A percentile compares a stretch with the other conserved stretches of the same genome.
These are phyloP conservation scores for Penicillium riverlandense DNA, from an alignment of 495 filamentous ascomycete genomes.

Conservation along the genomic window DNA sequence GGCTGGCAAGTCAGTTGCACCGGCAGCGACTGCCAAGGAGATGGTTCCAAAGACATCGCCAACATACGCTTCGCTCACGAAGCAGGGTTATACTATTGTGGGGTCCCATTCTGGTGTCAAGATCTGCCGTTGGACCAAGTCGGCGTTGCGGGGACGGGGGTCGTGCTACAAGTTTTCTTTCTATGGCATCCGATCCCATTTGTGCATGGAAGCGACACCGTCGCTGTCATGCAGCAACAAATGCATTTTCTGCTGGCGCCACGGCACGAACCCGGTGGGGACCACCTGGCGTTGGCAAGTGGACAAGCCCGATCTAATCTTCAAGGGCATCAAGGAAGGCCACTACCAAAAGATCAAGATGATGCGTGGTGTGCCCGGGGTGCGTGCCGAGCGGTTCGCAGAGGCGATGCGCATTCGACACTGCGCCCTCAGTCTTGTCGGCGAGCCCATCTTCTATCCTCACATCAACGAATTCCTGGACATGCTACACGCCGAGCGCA, in stretches of 20 bases:
- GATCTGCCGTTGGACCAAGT: conserved; percentile 98
- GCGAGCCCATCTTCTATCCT: conserved; percentile 96
- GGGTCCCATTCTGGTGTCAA: conserved; percentile 95
- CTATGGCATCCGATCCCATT: conserved; percentile 90
- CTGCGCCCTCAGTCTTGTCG: conserved; percentile 84
- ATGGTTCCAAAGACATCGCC: conserved; percentile 91
- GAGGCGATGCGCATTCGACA: conserved; percentile 91
- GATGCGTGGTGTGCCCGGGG: conserved; percentile 87
- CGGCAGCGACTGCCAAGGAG: conserved; percentile 52
- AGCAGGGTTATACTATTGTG: conserved; percentile 93
- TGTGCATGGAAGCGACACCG: conserved; percentile 96
- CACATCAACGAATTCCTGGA: conserved; percentile 86
- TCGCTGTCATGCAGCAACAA: conserved; percentile 96
- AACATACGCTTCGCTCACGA: conserved; percentile 80
- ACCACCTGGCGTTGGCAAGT: conserved; percentile 96
- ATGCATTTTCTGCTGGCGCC: conserved; percentile 98
- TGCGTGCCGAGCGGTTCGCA: conserved; percentile 82
- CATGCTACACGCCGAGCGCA: conserved; percentile 75
- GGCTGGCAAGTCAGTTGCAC: conserved; percentile 40
- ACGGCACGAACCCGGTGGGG: conserved; percentile 93
- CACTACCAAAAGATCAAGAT: conserved; percentile 98
- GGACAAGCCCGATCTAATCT: conserved; percentile 82
- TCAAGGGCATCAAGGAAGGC: conserved; percentile 78
- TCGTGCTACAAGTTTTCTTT: conserved; percentile 97
- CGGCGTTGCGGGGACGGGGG: conserved; percentile 87